These are phyloP conservation scores for Ogataea siamensis DNA, from an alignment of 805 yeast genomes.

Conservation along the genomic window DNA sequence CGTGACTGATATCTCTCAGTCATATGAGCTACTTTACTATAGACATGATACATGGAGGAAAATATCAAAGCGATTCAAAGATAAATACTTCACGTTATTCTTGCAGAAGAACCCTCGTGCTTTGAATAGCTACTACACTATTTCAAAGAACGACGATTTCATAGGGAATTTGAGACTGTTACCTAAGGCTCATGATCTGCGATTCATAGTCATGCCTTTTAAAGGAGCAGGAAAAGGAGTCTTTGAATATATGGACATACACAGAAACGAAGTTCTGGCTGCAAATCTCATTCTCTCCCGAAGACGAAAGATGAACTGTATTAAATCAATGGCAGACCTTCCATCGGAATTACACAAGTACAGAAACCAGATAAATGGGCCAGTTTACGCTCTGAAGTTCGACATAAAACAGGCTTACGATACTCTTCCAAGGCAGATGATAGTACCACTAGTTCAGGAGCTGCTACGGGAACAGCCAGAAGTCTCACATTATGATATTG, in stretches of 20 bases:
- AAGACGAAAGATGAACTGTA: conserved; percentile 12
- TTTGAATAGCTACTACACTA: conserved; percentile 17
- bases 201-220: conserved; percentile 58
- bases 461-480: conserved; percentile 20
- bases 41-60: conserved; percentile 58
- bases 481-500: conserved; percentile 2
- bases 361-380: conserved; percentile 31
- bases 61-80: conserved; percentile 42
- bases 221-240: conserved; percentile 36
- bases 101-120: conserved; percentile 28
- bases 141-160: conserved; percentile 26
- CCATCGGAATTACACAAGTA: conserved; percentile 39
- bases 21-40: conserved; percentile 44
- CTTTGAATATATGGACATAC: conserved; percentile 34
- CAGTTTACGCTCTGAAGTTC: conserved; percentile 54
- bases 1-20: conserved; percentile 55
- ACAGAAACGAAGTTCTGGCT: conserved; percentile 43
- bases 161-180: conserved; percentile 48
- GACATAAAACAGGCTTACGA: conserved; percentile 82
- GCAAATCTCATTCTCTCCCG: conserved; percentile 37
- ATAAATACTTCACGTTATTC: conserved; percentile 39
- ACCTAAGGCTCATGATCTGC: conserved; percentile 61
- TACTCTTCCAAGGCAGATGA: conserved; percentile 50
- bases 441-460: conserved; percentile 13
- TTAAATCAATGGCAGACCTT: conserved; percentile 44